phyloP scores from a whole-genome alignment of 176 grass and related monocot species.

The Carex kokanica region DNA sequence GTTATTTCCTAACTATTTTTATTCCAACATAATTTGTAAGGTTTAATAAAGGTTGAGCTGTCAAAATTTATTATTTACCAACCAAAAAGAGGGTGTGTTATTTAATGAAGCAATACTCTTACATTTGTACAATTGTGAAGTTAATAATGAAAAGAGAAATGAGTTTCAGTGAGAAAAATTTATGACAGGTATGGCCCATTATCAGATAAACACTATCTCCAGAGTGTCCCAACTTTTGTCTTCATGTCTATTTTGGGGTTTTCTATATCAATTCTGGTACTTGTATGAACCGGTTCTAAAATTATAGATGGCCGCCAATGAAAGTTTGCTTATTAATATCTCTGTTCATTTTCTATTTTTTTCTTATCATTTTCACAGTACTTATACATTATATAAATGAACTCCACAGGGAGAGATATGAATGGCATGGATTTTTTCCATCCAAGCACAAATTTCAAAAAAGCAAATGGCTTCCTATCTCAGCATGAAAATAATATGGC shows the following conservation, averaged over 20 bases:
- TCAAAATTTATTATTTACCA: conserved; percentile 10
- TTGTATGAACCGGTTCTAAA: background rate
- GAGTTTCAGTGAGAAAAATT: background rate
- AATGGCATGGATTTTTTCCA: background rate
- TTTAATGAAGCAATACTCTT: background rate
- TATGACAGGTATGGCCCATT: background rate
- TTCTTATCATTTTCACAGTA: background rate
- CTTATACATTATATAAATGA: background rate
- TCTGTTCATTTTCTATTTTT: background rate
- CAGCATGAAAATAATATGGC: background rate
- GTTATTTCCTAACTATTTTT: conserved; percentile 10
- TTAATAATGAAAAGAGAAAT: background rate
- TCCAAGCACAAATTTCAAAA: conserved; percentile 3
- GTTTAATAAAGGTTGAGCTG: background rate
- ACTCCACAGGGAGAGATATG: background rate
- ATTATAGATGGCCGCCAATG: too few species aligned
- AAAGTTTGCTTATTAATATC: background rate
- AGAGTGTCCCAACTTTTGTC: background rate
- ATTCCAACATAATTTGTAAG: background rate
- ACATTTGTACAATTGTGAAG: background rate
- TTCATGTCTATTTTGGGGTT: conserved; percentile 12
- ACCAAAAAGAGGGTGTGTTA: background rate
- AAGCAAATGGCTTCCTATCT: background rate
- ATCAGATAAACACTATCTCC: background rate
- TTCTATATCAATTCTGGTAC: background rate